Conservation (phyloP, 805 yeast species). For the Candida stauntonica region DNA sequence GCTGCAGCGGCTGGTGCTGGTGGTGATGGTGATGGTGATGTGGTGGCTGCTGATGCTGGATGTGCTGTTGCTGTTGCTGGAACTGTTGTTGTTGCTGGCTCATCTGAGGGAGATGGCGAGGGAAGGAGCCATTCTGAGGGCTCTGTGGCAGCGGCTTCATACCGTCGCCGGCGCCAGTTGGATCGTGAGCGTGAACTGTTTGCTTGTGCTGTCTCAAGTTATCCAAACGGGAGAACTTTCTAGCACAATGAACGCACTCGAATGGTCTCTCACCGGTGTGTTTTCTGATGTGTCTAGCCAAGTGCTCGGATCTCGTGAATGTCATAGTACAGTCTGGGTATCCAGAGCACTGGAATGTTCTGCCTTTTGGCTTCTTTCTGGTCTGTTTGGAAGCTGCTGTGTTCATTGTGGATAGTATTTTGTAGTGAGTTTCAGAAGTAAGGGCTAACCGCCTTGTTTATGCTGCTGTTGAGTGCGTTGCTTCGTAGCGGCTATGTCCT, state of each 20-base stretch:
- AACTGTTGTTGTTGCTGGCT: constrained; percentile 5
- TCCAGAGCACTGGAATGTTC: constrained; percentile 81
- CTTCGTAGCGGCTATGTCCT: too few relatives aligned
- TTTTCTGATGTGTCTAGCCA: constrained; percentile 87
- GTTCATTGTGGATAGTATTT: background rate
- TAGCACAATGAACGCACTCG: constrained; percentile 75
- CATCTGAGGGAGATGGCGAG: constrained; percentile 1
- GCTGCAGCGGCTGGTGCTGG: background rate
- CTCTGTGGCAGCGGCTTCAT: constrained; percentile 8
- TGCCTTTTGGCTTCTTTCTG: constrained; percentile 46
- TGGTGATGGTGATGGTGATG: constrained; percentile 3
- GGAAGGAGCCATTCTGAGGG: constrained; percentile 4
- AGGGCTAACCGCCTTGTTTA: too few relatives aligned
- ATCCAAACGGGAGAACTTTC: constrained; percentile 78
- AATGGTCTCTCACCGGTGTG: constrained; percentile 96
- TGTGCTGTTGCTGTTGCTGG: constrained; percentile 5
- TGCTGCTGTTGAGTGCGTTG: too few relatives aligned
- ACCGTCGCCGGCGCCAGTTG: constrained; percentile 2
- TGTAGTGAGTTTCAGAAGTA: too few relatives aligned
- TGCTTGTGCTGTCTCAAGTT: constrained; percentile 89
- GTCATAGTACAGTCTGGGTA: constrained; percentile 85
- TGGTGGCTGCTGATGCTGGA: constrained; percentile 1
- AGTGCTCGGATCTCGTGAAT: constrained; percentile 86
- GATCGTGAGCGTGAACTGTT: constrained; percentile 58
- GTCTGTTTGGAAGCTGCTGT: constrained; percentile 6